phyloP scores from a whole-genome alignment of 2,329 filamentous ascomycete species.

The Pseudocercospora macadamiae region DNA sequence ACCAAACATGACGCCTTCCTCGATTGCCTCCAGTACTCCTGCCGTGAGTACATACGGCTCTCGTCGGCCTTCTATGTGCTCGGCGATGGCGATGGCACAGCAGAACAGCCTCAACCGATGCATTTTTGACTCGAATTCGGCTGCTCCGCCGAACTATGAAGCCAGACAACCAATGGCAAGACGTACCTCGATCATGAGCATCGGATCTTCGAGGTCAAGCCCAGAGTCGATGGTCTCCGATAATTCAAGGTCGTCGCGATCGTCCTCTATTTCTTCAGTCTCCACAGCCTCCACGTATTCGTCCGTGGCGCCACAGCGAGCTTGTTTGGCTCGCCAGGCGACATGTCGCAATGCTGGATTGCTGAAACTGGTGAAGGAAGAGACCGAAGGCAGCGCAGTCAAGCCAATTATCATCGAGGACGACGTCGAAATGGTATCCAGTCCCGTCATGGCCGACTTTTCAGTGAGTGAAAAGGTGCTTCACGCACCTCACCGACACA shows the following conservation, averaged over 20 bases:
- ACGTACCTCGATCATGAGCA: constrained; percentile 54
- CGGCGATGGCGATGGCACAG: constrained; percentile 61
- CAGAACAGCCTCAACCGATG: constrained; percentile 59
- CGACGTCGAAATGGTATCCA: constrained; percentile 34
- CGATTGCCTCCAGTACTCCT: constrained; percentile 59
- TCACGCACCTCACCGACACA: constrained; percentile 38
- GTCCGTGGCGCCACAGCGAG: constrained; percentile 54
- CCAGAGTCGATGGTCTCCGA: constrained; percentile 69
- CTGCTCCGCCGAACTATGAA: constrained; percentile 43
- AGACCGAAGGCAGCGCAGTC: constrained; percentile 28
- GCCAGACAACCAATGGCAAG: constrained; percentile 48
- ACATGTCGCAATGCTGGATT: constrained; percentile 55
- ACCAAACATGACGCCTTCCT: constrained; percentile 64
- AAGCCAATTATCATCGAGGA: constrained; percentile 38
- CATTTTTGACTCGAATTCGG: constrained; percentile 54
- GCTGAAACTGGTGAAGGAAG: constrained; percentile 35
- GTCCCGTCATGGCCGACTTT: constrained; percentile 37
- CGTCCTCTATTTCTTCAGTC: constrained; percentile 58
- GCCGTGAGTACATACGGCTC: constrained; percentile 59
- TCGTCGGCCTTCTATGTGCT: constrained; percentile 60
- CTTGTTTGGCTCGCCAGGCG: constrained; percentile 56
- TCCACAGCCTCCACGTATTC: constrained; percentile 47
- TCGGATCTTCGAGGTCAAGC: constrained; percentile 56
- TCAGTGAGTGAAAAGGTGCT: constrained; percentile 37
- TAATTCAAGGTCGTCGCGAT: constrained; percentile 57